phyloP scores from a whole-genome alignment of 2,329 filamentous ascomycete species.

The Cordyceps cicadae region DNA sequence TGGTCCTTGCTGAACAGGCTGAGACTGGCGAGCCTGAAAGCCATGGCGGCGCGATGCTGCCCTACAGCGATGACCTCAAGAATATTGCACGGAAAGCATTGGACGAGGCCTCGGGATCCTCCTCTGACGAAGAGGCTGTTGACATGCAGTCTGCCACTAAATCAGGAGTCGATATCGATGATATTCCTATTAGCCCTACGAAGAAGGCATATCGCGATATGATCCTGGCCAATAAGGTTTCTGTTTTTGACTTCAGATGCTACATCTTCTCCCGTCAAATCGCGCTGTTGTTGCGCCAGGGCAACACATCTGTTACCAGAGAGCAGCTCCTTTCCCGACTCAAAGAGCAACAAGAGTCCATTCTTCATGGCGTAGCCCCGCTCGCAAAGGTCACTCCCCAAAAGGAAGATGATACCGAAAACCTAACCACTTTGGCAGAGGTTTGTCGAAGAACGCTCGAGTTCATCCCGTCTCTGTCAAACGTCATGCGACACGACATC shows the following conservation, averaged over 20 bases:
- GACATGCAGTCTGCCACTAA: constrained; percentile 40
- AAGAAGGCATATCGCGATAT: constrained; percentile 83
- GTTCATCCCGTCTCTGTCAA: constrained; percentile 74
- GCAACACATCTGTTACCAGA: constrained; percentile 59
- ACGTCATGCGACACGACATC: constrained; percentile 73
- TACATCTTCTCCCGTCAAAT: constrained; percentile 92
- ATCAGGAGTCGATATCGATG: constrained; percentile 37
- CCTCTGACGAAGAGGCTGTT: constrained; percentile 35
- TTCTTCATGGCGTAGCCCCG: constrained; percentile 49
- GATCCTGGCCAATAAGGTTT: constrained; percentile 91
- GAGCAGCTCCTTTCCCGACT: constrained; percentile 56
- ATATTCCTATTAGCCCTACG: constrained; percentile 53
- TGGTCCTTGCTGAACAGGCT: constrained; percentile 67
- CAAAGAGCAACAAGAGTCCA: constrained; percentile 52
- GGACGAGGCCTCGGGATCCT: constrained; percentile 25
- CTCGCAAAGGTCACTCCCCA: constrained; percentile 37
- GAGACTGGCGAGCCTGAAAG: constrained; percentile 50
- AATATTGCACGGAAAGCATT: constrained; percentile 46
- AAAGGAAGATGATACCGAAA: constrained; percentile 56
- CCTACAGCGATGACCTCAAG: constrained; percentile 66
- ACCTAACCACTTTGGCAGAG: constrained; percentile 73
- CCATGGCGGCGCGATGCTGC: constrained; percentile 64
- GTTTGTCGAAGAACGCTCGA: constrained; percentile 74
- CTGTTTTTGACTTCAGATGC: constrained; percentile 86
- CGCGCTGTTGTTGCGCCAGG: constrained; percentile 69